These are phyloP conservation scores for Gynochthodes officinalis DNA, from an alignment of 257 asterid species.

Conservation along the genomic window DNA sequence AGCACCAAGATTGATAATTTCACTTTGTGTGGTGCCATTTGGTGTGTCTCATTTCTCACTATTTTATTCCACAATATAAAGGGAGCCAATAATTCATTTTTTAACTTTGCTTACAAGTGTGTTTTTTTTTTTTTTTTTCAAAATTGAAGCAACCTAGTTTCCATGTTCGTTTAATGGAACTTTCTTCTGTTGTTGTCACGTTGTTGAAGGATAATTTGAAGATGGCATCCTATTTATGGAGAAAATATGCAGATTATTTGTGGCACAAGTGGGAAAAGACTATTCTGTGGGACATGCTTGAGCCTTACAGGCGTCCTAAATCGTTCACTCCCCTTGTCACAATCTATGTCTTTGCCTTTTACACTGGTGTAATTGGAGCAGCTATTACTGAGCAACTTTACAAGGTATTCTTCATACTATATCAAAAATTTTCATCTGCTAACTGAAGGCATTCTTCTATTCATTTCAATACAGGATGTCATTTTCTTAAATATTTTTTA, in stretches of 20 bases:
- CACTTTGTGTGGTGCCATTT: neutral
- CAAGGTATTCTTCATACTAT: constrained; percentile 41
- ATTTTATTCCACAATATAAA: neutral
- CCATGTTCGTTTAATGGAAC: neutral
- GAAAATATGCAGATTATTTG: constrained; percentile 81
- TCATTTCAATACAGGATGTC: neutral
- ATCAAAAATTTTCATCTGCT: too few species aligned
- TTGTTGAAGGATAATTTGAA: constrained; percentile 9
- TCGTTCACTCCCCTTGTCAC: constrained; percentile 77
- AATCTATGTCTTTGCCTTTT: constrained; percentile 66
- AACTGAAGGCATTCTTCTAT: neutral
- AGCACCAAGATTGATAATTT: too few species aligned
- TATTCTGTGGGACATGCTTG: constrained; percentile 89
- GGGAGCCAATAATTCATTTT: neutral
- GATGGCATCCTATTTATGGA: constrained; percentile 76
- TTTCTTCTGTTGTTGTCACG: constrained; percentile 18
- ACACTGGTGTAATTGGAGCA: constrained; percentile 81
- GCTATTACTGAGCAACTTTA: constrained; percentile 81
- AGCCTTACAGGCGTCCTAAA: constrained; percentile 77
- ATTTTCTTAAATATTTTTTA: neutral
- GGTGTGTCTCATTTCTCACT: neutral
- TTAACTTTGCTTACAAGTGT: neutral
- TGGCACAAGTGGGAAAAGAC: constrained; percentile 74
- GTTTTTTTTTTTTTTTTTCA: neutral
- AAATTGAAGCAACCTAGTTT: neutral